Conservation (phyloP, 306 rosid genomes). For the Fagus crenata region DNA sequence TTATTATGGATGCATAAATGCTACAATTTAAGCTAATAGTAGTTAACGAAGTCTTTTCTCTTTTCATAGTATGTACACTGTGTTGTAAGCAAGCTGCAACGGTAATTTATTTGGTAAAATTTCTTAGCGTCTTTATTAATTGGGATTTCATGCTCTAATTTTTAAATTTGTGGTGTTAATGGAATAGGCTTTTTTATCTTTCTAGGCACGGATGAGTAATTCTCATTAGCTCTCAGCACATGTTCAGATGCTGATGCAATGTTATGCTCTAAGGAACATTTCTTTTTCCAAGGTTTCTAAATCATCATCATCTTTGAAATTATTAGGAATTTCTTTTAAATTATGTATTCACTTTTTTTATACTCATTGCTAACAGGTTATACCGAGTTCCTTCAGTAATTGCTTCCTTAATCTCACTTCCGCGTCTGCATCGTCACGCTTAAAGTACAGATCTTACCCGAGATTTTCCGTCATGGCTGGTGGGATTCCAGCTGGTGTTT, state of each 20-base stretch:
- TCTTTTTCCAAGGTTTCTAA: background rate
- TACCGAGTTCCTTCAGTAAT: background rate
- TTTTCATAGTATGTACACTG: background rate
- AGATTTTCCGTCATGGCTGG: slow-evolving; percentile 16
- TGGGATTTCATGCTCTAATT: no score
- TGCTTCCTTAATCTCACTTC: slow-evolving; percentile 7
- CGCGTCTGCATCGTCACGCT: slow-evolving; percentile 1
- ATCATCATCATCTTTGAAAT: background rate
- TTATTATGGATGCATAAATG: background rate
- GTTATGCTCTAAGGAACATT: background rate
- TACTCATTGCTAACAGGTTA: background rate
- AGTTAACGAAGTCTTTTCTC: background rate
- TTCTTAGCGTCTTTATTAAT: background rate
- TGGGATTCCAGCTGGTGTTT: background rate
- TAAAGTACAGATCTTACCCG: background rate
- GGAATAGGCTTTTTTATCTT: background rate
- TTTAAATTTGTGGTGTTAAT: background rate
- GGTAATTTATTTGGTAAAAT: background rate
- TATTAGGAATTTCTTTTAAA: background rate
- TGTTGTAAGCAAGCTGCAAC: background rate
- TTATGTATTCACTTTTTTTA: background rate
- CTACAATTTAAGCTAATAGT: background rate
- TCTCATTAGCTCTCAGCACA: slow-evolving; percentile 1
- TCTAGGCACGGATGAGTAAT: background rate
- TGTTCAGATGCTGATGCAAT: slow-evolving; percentile 4